phyloP scores from a whole-genome alignment of 768 basidiomycete species.

The Pulveroboletus sp. region DNA sequence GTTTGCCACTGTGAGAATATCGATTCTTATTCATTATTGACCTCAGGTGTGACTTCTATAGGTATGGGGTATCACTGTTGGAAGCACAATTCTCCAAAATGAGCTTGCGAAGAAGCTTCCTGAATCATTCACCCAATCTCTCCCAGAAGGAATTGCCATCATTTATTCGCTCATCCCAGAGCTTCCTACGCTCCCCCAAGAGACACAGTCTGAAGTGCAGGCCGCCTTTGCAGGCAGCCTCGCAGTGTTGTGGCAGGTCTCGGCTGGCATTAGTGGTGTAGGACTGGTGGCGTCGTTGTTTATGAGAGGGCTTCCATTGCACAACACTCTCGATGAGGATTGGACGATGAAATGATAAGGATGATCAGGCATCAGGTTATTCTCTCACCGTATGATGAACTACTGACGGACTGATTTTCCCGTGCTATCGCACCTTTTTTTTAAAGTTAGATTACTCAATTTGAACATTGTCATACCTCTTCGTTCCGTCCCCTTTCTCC shows the following conservation, averaged over 20 bases:
- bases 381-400: neutral
- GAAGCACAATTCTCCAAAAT: constrained; percentile 47
- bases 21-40: neutral
- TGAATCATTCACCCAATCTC: constrained; percentile 27
- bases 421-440: too few relatives aligned
- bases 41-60: constrained; percentile 9
- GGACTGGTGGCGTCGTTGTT: constrained; percentile 4
- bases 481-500: too few relatives aligned
- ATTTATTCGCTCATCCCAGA: constrained; percentile 43
- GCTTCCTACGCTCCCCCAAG: constrained; percentile 33
- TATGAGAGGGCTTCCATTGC: constrained; percentile 5
- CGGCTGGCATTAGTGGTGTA: constrained; percentile 31
- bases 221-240: constrained; percentile 41
- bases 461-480: too few relatives aligned
- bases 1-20: constrained; percentile 31
- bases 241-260: constrained; percentile 36
- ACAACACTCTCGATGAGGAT: neutral
- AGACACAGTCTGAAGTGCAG: constrained; percentile 33
- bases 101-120: constrained; percentile 41
- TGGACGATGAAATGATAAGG: constrained; percentile 1
- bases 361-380: neutral
- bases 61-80: constrained; percentile 49
- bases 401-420: too few relatives aligned
- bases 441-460: too few relatives aligned
- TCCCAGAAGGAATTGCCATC: constrained; percentile 37